phyloP scores from a whole-genome alignment of 139 green algal genomes.

The Chlamydomonas incerta region DNA sequence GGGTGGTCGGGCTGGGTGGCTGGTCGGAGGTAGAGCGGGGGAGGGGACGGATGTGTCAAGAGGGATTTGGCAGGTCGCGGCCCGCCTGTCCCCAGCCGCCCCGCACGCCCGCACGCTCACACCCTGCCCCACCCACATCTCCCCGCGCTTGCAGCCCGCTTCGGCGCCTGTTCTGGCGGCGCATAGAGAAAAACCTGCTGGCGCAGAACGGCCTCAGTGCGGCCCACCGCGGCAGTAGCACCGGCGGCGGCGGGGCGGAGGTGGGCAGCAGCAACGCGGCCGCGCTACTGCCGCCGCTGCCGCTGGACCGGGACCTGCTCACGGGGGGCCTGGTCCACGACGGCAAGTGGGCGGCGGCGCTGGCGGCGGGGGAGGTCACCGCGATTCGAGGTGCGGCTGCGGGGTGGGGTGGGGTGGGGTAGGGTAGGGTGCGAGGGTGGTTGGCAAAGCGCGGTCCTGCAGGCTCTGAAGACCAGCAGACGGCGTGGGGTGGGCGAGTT shows the following conservation, averaged over 20 bases:
- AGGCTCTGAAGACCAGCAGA: no score
- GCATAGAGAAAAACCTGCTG: slow-evolving; percentile 5
- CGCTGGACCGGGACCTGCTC: slow-evolving; percentile 27
- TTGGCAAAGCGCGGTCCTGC: neutral
- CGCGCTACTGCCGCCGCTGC: slow-evolving; percentile 8
- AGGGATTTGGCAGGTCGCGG: no score
- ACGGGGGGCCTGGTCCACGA: slow-evolving; percentile 27
- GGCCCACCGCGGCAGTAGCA: neutral
- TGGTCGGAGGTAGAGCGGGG: no score
- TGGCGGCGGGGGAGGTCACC: neutral
- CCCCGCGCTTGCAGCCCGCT: neutral
- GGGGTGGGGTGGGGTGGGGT: neutral
- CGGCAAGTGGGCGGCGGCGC: slow-evolving; percentile 15
- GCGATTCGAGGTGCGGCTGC: neutral
- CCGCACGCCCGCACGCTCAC: no score
- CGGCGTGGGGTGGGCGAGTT: no score
- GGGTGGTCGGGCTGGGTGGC: no score
- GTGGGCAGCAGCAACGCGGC: no score
- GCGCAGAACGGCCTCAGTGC: neutral
- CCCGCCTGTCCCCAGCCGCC: no score
- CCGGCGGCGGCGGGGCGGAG: no score
- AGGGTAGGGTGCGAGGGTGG: neutral
- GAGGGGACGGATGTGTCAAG: no score
- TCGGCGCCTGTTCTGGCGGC: slow-evolving; percentile 34
- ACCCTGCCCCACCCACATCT: neutral